phyloP scores from a whole-genome alignment of 2,329 filamentous ascomycete genomes.

The Phaeoacremonium minimum region DNA sequence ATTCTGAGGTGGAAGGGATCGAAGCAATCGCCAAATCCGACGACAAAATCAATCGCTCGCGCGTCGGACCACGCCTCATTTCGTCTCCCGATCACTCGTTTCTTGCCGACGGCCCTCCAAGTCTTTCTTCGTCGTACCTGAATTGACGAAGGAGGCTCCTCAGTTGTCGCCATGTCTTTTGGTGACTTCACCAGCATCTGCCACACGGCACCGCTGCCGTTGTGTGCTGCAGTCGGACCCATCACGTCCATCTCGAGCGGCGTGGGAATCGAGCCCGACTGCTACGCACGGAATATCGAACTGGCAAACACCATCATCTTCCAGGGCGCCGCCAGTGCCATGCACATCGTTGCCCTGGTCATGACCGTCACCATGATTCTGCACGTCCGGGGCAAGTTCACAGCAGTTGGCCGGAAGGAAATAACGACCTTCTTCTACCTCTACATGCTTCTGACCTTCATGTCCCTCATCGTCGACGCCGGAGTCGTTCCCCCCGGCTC shows the following conservation, averaged over 20 bases:
- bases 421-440: slow-evolving; percentile 93
- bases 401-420: slow-evolving; percentile 76
- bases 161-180: slow-evolving; percentile 79
- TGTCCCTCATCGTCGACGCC: slow-evolving; percentile 86
- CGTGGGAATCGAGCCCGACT: slow-evolving; percentile 80
- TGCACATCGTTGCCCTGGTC: slow-evolving; percentile 83
- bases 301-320: slow-evolving; percentile 98
- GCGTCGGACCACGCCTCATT: too few relatives aligned
- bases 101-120: too few relatives aligned
- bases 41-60: too few relatives aligned
- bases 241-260: slow-evolving; percentile 62
- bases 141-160: too few relatives aligned
- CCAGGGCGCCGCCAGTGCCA: slow-evolving; percentile 82
- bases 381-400: slow-evolving; percentile 96
- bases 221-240: slow-evolving; percentile 82
- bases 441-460: slow-evolving; percentile 85
- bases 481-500: slow-evolving; percentile 86
- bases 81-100: too few relatives aligned
- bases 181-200: slow-evolving; percentile 89
- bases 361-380: slow-evolving; percentile 98
- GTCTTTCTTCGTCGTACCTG: too few relatives aligned
- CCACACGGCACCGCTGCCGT: slow-evolving; percentile 75
- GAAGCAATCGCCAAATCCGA: too few relatives aligned
- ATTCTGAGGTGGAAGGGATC: too few relatives aligned
- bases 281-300: slow-evolving; percentile 93